phyloP scores from a whole-genome alignment of 306 rosid species.

The Psophocarpus tetragonolobus region DNA sequence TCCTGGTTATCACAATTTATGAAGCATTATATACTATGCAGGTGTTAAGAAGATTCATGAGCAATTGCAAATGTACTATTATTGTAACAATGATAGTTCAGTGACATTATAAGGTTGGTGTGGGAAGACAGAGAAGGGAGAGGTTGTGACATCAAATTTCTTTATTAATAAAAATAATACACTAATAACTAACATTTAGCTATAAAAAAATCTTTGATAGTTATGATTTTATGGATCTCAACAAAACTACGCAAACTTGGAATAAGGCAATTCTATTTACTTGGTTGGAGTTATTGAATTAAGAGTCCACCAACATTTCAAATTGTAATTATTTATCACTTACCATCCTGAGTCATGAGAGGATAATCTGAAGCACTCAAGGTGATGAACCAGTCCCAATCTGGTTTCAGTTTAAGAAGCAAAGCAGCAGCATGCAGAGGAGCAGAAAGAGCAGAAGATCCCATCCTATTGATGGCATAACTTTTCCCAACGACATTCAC shows the following conservation, averaged over 20 bases:
- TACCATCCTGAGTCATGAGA: slow-evolving; percentile 76
- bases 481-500: slow-evolving; percentile 69
- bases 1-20: slow-evolving; percentile 4
- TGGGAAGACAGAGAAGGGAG: no score
- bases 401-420: slow-evolving; percentile 61
- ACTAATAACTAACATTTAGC: no score
- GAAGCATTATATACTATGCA: neutral
- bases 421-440: slow-evolving; percentile 68
- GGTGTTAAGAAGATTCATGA: neutral
- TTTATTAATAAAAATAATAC: no score
- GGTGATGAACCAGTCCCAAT: slow-evolving; percentile 80
- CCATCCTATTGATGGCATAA: slow-evolving; percentile 59
- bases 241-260: neutral
- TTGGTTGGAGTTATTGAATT: slow-evolving; percentile 10
- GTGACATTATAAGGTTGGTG: no score
- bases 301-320: neutral
- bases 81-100: no score
- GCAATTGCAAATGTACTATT: neutral
- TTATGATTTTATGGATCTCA: neutral
- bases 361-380: slow-evolving; percentile 76
- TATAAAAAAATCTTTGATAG: neutral
- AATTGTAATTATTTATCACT: no score
- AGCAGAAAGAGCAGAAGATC: slow-evolving; percentile 70
- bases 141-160: no score
- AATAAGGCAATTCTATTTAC: slow-evolving; percentile 22